phyloP scores from a whole-genome alignment of 495 filamentous ascomycete species.

The Neurospora sp. region DNA sequence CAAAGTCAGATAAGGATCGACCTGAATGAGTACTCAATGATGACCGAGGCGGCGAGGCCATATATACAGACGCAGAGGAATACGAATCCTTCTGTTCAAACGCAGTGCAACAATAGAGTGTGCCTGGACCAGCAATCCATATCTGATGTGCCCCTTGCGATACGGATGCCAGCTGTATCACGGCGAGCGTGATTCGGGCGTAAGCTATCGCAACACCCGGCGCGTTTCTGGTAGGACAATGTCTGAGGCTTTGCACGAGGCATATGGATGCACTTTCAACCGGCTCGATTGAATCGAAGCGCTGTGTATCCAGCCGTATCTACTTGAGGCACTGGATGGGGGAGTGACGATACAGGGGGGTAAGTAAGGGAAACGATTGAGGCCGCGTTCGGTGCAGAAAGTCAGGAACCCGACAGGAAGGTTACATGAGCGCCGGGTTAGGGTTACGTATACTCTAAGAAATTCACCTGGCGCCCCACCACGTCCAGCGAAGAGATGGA shows the following conservation, averaged over 20 bases:
- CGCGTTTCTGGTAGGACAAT: not conserved
- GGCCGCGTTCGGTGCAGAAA: no score
- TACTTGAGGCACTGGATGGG: no score
- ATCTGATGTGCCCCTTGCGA: not conserved
- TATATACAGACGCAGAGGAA: fast-evolving
- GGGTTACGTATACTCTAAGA: no score
- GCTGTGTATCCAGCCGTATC: no score
- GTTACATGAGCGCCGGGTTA: no score
- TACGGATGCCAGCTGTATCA: not conserved
- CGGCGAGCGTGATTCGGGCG: not conserved
- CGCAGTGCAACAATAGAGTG: not conserved
- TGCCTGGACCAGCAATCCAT: not conserved
- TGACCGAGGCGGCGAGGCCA: not conserved
- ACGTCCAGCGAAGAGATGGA: no score
- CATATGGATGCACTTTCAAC: no score
- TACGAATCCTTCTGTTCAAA: not conserved
- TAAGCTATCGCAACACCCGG: not conserved
- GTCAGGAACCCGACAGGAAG: no score
- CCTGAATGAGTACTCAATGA: not conserved
- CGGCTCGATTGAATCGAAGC: no score
- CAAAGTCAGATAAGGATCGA: not conserved
- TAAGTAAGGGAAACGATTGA: no score
- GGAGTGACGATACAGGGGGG: no score
- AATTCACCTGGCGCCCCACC: no score
- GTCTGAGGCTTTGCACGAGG: not conserved